Conservation (phyloP, 352 stramenopile species). For the Salisapilia sapeloensis region DNA sequence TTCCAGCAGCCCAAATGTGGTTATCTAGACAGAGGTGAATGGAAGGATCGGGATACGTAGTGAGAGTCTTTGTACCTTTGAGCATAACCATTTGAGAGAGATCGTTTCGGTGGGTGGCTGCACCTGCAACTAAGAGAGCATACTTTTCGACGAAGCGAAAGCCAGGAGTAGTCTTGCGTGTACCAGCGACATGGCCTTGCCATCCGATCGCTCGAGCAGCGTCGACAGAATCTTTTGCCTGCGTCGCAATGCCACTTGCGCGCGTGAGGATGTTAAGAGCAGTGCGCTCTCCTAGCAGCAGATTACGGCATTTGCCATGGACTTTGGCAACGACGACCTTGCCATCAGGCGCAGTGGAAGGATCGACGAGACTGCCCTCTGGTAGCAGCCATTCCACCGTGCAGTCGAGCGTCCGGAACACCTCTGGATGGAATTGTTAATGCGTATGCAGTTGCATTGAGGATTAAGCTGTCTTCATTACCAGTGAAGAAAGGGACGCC, state of each 20-base stretch:
- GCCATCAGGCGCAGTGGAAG: conserved; percentile 14
- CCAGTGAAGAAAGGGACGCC: conserved; percentile 91
- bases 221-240: conserved; percentile 44
- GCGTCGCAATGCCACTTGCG: conserved; percentile 91
- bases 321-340: conserved; percentile 90
- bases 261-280: conserved; percentile 94
- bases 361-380: conserved; percentile 44
- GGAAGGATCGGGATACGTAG: not conserved
- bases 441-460: not conserved
- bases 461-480: conserved; percentile 2
- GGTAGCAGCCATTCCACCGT: conserved; percentile 82
- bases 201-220: conserved; percentile 56
- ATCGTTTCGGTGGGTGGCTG: conserved; percentile 89
- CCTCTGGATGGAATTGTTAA: conserved; percentile 23
- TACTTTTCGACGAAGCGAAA: conserved; percentile 99
- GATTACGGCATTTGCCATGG: conserved; percentile 84
- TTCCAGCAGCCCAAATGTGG: conserved; percentile 93
- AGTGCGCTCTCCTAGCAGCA: conserved; percentile 94
- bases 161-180: conserved; percentile 96
- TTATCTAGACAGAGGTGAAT: conserved; percentile 70
- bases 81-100: conserved; percentile 99
- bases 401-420: conserved; percentile 87
- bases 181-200: conserved; percentile 91
- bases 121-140: conserved; percentile 91
- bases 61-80: conserved; percentile 53